Base-by-base conservation (phyloP, 2,329 filamentous ascomycete species). In the Aspergillus aculeatus region DNA sequence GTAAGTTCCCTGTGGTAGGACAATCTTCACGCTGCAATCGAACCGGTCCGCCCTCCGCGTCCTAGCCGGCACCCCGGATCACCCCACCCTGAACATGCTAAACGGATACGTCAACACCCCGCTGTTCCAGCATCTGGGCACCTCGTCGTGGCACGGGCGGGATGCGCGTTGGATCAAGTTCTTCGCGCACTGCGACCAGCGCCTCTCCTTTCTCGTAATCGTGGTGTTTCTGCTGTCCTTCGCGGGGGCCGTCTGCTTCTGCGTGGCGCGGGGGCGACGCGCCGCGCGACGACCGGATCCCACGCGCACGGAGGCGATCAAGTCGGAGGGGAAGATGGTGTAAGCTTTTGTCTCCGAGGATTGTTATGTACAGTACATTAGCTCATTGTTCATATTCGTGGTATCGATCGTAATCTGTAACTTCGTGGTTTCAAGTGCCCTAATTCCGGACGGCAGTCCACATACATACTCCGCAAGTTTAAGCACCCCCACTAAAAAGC, bases 101-200 rank as follows among this genome's bases (percentile, higher is more conserved):
- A 79, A 76, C 58, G 77, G 77, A 0, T 65, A 63, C 12, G 77
- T 77, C 9, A 68, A 72, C 21, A 79, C 77, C 2, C 77, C 77
- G 10, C 66, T 79, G 3, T 78, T 79, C 62, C 69, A 75, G 38
- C 77, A 79, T 59, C 68, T 79, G 7, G 77, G 77, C 47, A 75
- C 75, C 56, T 78, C 77, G 19, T 78, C 75, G 4, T 79, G 77
- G 77, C 77, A 79, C 63, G 74, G 72, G 5, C 77, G 72, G 50
- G 77, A 79, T 55, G 76, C 64, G 54, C 64, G 63, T 31, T 57
- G 72, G n/a, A 73, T 74, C 26, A 68, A 60, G 16, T 54, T 59
- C 32, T 54, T 66, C 4, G 57, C 59, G 1, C 57, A 63, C 12
- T 19, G 60, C 2, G 48, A 57, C 11, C 55, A 54, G 7, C 48